These are phyloP conservation scores for Lactifluus volemus DNA, from an alignment of 768 basidiomycete genomes.

Conservation along the genomic window DNA sequence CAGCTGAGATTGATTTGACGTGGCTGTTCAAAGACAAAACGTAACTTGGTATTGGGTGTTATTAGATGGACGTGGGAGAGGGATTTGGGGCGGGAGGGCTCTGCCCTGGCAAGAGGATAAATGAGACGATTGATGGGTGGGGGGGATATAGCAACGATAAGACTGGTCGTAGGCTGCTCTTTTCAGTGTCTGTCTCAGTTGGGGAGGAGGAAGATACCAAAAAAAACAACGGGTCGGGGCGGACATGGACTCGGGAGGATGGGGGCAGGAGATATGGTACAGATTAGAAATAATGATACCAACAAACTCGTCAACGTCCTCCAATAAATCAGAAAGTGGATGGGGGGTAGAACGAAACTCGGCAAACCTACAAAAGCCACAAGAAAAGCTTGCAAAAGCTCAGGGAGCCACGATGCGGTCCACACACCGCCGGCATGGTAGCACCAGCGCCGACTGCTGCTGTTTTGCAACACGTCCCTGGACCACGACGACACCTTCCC, in stretches of 20 bases:
- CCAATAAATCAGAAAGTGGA: not conserved
- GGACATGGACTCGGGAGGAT: not conserved
- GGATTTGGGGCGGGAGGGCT: not conserved
- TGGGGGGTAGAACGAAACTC: not conserved
- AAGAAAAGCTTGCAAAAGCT: not conserved
- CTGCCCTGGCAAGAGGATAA: not conserved
- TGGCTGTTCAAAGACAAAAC: not conserved
- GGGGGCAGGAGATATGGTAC: not conserved
- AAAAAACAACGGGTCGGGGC: not conserved
- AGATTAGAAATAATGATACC: slow-evolving; percentile 14
- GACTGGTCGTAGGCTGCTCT: not conserved
- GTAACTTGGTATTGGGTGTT: not conserved
- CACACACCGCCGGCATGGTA: slow-evolving; percentile 6
- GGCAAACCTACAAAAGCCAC: slow-evolving; percentile 7
- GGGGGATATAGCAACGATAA: not conserved
- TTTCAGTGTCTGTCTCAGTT: not conserved
- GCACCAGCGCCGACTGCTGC: not conserved
- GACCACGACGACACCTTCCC: slow-evolving; percentile 21
- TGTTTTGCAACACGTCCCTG: not conserved
- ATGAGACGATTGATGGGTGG: not conserved
- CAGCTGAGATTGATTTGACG: not conserved
- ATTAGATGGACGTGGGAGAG: not conserved
- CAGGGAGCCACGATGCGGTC: slow-evolving; percentile 14
- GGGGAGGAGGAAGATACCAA: not conserved
- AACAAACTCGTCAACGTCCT: slow-evolving; percentile 1